Percentiles rank a stretch among this genome's conserved stretches.
These are phyloP conservation scores for Penicillium pancosmium DNA, from an alignment of 495 filamentous ascomycete species.

Conservation along the genomic window DNA sequence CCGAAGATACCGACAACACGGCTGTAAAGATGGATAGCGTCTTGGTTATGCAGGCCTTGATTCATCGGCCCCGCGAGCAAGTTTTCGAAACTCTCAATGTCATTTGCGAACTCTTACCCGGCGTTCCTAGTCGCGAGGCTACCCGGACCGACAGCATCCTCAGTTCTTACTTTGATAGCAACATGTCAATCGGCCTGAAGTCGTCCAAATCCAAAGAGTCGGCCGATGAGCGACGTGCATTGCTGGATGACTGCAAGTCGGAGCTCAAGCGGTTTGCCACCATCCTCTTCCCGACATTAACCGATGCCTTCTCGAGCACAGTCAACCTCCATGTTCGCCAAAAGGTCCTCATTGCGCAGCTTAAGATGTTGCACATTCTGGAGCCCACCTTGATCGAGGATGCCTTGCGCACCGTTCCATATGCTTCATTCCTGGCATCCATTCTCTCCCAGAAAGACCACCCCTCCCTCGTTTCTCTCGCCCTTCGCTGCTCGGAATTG, in stretches of 20 bases:
- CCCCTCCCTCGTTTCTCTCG: conserved; percentile 79
- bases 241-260: conserved; percentile 77
- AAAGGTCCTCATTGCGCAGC: conserved; percentile 89
- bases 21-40: conserved; percentile 94
- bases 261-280: conserved; percentile 91
- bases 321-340: conserved; percentile 98
- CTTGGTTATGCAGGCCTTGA: conserved; percentile 97
- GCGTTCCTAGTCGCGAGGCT: conserved; percentile 35
- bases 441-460: conserved; percentile 97
- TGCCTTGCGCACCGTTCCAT: conserved; percentile 86
- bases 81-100: conserved; percentile 97
- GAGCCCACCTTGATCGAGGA: conserved; percentile 83
- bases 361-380: conserved; percentile 98
- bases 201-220: conserved; percentile 56
- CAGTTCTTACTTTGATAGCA: conserved; percentile 48
- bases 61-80: conserved; percentile 95
- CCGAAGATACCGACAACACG: conserved; percentile 74
- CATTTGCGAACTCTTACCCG: conserved; percentile 91
- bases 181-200: conserved; percentile 36
- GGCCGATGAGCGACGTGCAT: conserved; percentile 76
- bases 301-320: conserved; percentile 96
- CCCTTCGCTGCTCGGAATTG: conserved; percentile 85
- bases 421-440: conserved; percentile 94
- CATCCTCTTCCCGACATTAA: conserved; percentile 94
- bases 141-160: conserved; percentile 56